Conservation (phyloP, 169 alveolate genomes). For the Perkinsus olseni region DNA sequence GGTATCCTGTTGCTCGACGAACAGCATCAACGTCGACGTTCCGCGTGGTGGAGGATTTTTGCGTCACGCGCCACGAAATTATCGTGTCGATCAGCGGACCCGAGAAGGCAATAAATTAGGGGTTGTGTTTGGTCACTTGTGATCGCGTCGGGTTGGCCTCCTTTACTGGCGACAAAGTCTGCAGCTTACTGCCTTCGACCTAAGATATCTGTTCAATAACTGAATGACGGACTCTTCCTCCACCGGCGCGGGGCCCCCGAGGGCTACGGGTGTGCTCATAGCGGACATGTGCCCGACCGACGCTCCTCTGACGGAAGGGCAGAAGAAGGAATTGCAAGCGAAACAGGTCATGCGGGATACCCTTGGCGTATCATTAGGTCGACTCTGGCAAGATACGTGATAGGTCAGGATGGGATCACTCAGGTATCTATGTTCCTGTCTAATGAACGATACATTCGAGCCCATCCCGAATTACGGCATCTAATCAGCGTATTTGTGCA, state of each 20-base stretch:
- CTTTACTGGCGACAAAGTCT: too few relatives aligned
- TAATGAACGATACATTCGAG: conserved; percentile 44
- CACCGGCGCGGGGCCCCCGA: not conserved
- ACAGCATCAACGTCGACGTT: too few relatives aligned
- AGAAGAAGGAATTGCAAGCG: not conserved
- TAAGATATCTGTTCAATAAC: not conserved
- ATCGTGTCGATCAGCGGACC: not conserved
- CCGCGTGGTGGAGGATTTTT: too few relatives aligned
- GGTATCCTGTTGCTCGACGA: too few relatives aligned
- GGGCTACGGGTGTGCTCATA: not conserved
- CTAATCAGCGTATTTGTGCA: conserved; percentile 36
- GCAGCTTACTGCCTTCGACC: not conserved
- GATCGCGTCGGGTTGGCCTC: too few relatives aligned
- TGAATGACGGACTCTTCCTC: too few relatives aligned
- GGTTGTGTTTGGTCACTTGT: too few relatives aligned
- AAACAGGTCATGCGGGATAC: not conserved
- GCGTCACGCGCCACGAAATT: not conserved
- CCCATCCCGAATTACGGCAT: conserved; percentile 48
- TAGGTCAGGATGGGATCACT: not conserved
- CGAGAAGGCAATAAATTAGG: too few relatives aligned
- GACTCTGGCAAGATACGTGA: not conserved
- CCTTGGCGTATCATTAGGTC: not conserved
- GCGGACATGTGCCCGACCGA: not conserved
- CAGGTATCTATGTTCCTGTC: not conserved
- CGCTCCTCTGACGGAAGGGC: not conserved